These are phyloP conservation scores for Naumovozyma baii DNA, from an alignment of 805 yeast species.

Conservation along the genomic window DNA sequence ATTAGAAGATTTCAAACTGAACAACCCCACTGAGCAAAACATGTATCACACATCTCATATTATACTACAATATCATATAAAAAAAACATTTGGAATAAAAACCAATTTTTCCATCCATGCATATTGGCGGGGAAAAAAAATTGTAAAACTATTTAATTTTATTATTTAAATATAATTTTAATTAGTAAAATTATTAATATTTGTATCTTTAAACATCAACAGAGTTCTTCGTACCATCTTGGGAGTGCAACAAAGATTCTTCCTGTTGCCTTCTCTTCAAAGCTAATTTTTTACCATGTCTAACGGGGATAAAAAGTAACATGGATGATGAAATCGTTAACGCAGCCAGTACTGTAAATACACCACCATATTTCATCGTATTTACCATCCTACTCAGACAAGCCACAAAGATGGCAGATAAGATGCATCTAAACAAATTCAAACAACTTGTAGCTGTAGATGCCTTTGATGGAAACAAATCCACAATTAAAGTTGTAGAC, in stretches of 20 bases:
- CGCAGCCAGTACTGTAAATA: slow-evolving; percentile 62
- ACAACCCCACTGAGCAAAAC: not conserved
- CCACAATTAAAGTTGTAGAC: slow-evolving; percentile 63
- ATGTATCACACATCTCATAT: no score
- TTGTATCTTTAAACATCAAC: not conserved
- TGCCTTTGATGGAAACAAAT: slow-evolving; percentile 57
- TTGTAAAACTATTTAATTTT: no score
- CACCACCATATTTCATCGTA: slow-evolving; percentile 60
- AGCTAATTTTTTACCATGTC: slow-evolving; percentile 27
- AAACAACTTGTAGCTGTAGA: slow-evolving; percentile 68
- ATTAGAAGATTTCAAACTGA: not conserved
- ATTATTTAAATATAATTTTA: no score
- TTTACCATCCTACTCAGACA: slow-evolving; percentile 51
- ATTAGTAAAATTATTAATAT: no score
- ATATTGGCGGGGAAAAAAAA: no score
- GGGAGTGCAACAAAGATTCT: not conserved
- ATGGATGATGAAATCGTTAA: slow-evolving; percentile 29
- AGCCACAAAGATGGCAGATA: slow-evolving; percentile 63
- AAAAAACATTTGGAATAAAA: no score
- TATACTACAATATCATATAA: no score
- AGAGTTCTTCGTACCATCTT: not conserved
- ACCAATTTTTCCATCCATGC: no score
- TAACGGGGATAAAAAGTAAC: slow-evolving; percentile 22
- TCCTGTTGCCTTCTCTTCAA: slow-evolving; percentile 12
- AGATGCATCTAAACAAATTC: slow-evolving; percentile 63